Base-by-base conservation (phyloP, 176 grass and related monocot species). In the Microstegium vimineum region DNA sequence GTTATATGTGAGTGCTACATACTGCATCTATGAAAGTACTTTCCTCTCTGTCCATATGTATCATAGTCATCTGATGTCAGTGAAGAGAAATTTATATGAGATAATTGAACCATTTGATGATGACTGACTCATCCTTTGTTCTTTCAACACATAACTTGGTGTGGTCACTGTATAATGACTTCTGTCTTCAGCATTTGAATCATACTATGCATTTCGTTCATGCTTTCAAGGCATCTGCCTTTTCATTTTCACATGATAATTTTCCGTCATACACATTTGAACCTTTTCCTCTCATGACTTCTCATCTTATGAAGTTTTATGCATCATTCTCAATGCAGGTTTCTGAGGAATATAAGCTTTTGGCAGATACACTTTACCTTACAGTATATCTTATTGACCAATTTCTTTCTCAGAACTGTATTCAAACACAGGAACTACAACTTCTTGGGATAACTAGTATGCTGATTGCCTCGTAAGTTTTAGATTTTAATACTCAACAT, bases 401-500 rank as follows among this genome's bases (percentile, higher is more conserved):
- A 41, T 93, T 90, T 91, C 90, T 98, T 30, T 98, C 96, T 36
- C 79, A 36, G 22, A 91, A 76, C 35, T 93, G 79, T 84, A 95
- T 98, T 23, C 82, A 98, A 81, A 91, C 73, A 25, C 85, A 86
- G 67, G 89, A 75, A 67, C 68, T 98, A 16, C 96, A 98, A 73
- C 89, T 98, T 57, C 89, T 98, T 77, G 96, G 96, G 78, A 85
- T 98, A 82, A 93, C 96, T 17, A 90, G 90, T 83, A 91, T 98
- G 96, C 64, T 98, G 68, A 93, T 98, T 86, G 96, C 96, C 36
- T 95, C 93, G 96, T 98, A 93, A 95, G 86, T 87, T 65, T 93
- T 66, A 62, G 11, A 76, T 47, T 34, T 76, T 74, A 57, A 60
- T 69, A 17, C 71, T 34, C 12, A 49, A 17, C 47, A 35, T 47